A percentile compares a stretch with the other conserved stretches of the same genome.
Evolutionary conservation across 129 eudicot species (phyloP).

Genomic region (Artemisia tridentata): DNA sequence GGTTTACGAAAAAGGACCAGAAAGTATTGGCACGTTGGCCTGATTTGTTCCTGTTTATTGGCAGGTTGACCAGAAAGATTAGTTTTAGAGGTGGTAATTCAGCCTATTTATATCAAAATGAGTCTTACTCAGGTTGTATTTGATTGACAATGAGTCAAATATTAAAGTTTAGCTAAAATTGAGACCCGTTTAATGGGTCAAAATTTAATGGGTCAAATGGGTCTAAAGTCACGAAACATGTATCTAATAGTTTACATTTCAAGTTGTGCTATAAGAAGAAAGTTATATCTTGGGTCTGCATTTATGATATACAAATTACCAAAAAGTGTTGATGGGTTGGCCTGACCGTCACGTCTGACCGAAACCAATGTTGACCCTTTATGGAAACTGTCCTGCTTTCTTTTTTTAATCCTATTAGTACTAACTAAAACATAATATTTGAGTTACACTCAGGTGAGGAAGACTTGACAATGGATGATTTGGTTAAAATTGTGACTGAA

Average conservation of each 20-base stretch:
- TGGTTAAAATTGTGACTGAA: constrained; percentile 64
- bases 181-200: not conserved
- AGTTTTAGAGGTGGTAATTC: not conserved
- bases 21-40: too few species aligned
- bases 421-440: constrained; percentile 30
- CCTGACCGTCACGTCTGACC: not conserved
- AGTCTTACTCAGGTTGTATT: not conserved
- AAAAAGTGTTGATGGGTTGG: not conserved
- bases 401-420: not conserved
- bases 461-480: constrained; percentile 72
- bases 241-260: not conserved
- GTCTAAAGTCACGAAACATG: not conserved
- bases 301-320: not conserved
- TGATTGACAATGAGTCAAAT: not conserved
- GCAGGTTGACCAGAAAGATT: not conserved
- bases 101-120: not conserved
- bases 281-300: not conserved
- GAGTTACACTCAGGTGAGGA: constrained; percentile 43
- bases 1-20: too few species aligned
- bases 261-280: not conserved
- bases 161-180: not conserved
- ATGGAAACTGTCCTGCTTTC: not conserved
- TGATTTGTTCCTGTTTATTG: too few species aligned
- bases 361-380: not conserved
- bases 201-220: not conserved